Base-by-base conservation (phyloP, 2,329 filamentous ascomycete species). In the Aspergillus spinulosporus region DNA sequence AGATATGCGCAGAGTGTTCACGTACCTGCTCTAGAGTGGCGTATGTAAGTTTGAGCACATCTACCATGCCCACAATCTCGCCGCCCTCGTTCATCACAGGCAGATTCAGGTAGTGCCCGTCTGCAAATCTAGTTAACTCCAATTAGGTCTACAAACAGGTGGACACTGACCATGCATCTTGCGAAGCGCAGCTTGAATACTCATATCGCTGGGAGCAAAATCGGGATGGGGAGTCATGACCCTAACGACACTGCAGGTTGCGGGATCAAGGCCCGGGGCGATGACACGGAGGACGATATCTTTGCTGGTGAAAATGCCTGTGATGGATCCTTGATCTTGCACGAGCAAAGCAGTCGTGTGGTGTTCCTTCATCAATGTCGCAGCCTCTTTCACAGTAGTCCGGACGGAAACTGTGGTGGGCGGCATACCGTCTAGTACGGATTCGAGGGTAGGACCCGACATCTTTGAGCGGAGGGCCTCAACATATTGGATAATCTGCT, bases 171-270 rank as follows among this genome's bases (percentile, higher is more conserved):
- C 92, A 73, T 99, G 94, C 94, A 99, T 99, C 82, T 99, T 99
- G 67, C 94, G 88, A 53, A 99, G 85, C 68, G 94, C 94, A 65
- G 93, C 91, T 78, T 99, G 94, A 70, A 99, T 97, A 75, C 88
- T 97, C 94, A 99, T 97, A 74, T 97, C 93, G 79, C 96, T 90
- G 31, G 94, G 92, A 55, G 94, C 94, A 83, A 99, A 99, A 75
- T 99, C 94, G 5, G 94, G 94, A 72, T 99, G 94, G 62, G 94
- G 94, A 34, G 94, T 99, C 94, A 99, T 99, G 64, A 99, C 94
- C 66, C 94, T 88, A 63, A 99, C 93, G 59, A 99, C 94, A 72
- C 93, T 97, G 83, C 94, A 99, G 69, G 88, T 97, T 58, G 86
- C 83, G 45, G 94, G 94, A 74, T 99, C 94, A 58, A 99, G 83